Percentiles rank a stretch among this genome's conserved stretches.
phyloP scores from a whole-genome alignment of 768 basidiomycete species.

The Lactarius vividus region DNA sequence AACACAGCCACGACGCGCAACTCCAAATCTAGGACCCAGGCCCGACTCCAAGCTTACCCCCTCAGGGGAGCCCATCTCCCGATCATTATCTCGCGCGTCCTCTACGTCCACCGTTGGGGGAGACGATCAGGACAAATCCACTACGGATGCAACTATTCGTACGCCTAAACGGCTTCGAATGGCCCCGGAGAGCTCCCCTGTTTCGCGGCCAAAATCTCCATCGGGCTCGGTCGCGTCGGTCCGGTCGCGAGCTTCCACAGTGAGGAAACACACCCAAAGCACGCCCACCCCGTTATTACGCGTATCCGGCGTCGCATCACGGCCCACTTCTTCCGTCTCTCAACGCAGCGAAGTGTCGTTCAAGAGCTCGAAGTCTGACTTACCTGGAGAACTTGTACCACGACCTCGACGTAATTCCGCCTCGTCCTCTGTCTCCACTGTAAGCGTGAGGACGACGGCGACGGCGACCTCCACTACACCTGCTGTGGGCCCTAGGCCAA shows the following conservation, averaged over 20 bases:
- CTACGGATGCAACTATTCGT: background rate
- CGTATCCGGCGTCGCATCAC: conserved; percentile 23
- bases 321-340: conserved; percentile 31
- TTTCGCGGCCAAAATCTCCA: conserved; percentile 27
- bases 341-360: conserved; percentile 42
- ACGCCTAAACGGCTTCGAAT: conserved; percentile 19
- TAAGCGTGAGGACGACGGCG: conserved; percentile 34
- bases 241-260: conserved; percentile 39
- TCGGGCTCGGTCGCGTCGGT: conserved; percentile 39
- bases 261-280: conserved; percentile 34
- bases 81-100: conserved; percentile 23
- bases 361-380: conserved; percentile 43
- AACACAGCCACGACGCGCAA: conserved; percentile 30
- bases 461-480: conserved; percentile 28
- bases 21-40: conserved; percentile 30
- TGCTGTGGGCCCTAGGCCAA: conserved; percentile 16
- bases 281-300: conserved; percentile 26
- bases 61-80: conserved; percentile 31
- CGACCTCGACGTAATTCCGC: conserved; percentile 35
- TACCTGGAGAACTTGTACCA: conserved; percentile 36
- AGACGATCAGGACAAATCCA: conserved; percentile 13
- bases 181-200: conserved; percentile 16
- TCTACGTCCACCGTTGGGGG: conserved; percentile 24
- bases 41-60: conserved; percentile 78
- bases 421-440: conserved; percentile 35